These are phyloP conservation scores for Brachypodium distachyon DNA, from an alignment of 202 grass and related monocot genomes.

Conservation along the genomic window DNA sequence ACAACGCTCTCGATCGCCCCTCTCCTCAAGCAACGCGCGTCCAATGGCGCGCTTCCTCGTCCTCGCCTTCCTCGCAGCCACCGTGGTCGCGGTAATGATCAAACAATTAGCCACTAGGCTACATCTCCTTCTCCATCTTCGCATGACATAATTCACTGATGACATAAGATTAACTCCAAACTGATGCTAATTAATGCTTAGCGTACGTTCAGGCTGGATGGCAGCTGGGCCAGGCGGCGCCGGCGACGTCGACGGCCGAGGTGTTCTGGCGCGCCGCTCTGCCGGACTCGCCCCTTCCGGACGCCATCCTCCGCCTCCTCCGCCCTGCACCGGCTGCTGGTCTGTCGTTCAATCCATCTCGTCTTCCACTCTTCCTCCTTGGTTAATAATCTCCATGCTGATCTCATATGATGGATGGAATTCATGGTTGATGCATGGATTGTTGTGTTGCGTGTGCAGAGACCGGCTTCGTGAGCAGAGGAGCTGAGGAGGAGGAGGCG, in stretches of 20 bases:
- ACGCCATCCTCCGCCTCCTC: slow-evolving; percentile 22
- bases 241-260: slow-evolving; percentile 26
- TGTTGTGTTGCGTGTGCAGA: not conserved
- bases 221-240: slow-evolving; percentile 6
- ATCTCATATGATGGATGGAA: no score
- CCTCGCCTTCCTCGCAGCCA: slow-evolving; percentile 10
- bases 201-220: slow-evolving; percentile 6
- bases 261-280: slow-evolving; percentile 31
- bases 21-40: not conserved
- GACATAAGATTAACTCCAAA: not conserved
- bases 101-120: not conserved
- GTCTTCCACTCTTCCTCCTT: not conserved
- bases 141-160: not conserved
- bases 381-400: no score
- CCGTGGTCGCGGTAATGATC: slow-evolving; percentile 8
- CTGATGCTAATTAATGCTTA: not conserved
- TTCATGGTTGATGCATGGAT: not conserved
- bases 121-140: not conserved
- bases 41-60: slow-evolving; percentile 29
- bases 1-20: not conserved
- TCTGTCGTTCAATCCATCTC: not conserved
- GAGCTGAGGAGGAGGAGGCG: no score
- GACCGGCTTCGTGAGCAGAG: not conserved
- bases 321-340: not conserved
- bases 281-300: slow-evolving; percentile 13